These are phyloP conservation scores for Podila horticola DNA, from an alignment of 192 early-diverging fungal genomes.

Conservation along the genomic window DNA sequence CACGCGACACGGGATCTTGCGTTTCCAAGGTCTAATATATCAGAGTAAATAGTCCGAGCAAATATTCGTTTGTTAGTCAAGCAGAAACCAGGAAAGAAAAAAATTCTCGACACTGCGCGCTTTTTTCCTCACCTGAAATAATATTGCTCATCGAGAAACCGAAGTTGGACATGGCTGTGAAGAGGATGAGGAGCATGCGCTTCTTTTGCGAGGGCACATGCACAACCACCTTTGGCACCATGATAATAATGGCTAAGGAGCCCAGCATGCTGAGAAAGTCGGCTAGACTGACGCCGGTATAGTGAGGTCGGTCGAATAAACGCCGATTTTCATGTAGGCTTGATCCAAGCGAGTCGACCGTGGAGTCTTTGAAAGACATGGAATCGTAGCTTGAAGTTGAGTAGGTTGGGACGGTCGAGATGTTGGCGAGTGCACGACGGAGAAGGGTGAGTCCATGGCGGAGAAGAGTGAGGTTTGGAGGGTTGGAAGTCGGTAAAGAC, in stretches of 20 bases:
- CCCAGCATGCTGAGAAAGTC: conserved; percentile 36
- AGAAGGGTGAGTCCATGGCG: too few relatives aligned
- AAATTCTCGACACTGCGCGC: background rate
- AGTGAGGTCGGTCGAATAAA: background rate
- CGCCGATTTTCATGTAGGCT: background rate
- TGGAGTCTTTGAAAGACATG: too few relatives aligned
- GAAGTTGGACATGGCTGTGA: conserved; percentile 41
- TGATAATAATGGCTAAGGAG: conserved; percentile 28
- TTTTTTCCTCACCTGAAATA: conserved; percentile 14
- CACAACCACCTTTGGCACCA: conserved; percentile 13
- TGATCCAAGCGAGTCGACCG: too few relatives aligned
- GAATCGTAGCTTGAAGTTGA: too few relatives aligned
- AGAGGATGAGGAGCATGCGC: conserved; percentile 39
- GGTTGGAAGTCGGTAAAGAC: too few relatives aligned
- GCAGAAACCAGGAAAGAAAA: too few relatives aligned
- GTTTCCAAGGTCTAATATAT: conserved; percentile 20
- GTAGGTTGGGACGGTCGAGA: too few relatives aligned
- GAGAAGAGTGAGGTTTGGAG: too few relatives aligned
- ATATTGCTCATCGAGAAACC: conserved; percentile 35
- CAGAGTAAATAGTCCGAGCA: conserved; percentile 17
- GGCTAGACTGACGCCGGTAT: background rate
- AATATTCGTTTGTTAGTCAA: too few relatives aligned
- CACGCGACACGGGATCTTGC: background rate
- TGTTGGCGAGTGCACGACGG: too few relatives aligned
- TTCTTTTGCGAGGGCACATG: conserved; percentile 29